Evolutionary conservation across 1,139 yeast genomes (phyloP).

Genomic region (Kodamaea fungicola): DNA sequence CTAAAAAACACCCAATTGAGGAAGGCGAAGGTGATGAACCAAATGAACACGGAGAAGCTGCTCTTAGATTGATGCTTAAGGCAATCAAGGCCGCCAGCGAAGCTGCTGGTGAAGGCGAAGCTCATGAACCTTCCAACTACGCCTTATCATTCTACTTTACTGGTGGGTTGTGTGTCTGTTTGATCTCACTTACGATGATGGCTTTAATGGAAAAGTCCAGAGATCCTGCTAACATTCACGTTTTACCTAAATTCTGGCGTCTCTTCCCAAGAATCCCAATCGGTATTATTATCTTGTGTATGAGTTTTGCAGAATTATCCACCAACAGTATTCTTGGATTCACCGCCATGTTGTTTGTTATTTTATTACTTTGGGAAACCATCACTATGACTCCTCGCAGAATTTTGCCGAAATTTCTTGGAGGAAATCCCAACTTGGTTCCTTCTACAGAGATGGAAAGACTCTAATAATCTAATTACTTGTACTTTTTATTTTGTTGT

Average conservation of each 20-base stretch:
- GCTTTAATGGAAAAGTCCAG: conserved; percentile 38
- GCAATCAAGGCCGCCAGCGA: conserved; percentile 8
- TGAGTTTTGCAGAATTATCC: conserved; percentile 44
- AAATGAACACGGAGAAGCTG: neutral
- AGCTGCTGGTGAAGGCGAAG: conserved; percentile 20
- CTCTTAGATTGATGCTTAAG: neutral
- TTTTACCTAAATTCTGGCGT: conserved; percentile 35
- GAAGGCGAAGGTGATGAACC: conserved; percentile 3
- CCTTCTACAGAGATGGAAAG: conserved; percentile 1
- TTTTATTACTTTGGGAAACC: conserved; percentile 35
- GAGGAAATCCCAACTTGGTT: neutral
- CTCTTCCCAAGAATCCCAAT: conserved; percentile 38
- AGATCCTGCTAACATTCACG: conserved; percentile 30
- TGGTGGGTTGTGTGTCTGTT: conserved; percentile 46
- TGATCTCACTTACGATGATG: conserved; percentile 30
- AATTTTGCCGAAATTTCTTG: conserved; percentile 1
- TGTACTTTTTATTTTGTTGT: no score
- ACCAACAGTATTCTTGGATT: conserved; percentile 46
- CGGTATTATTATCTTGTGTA: conserved; percentile 36
- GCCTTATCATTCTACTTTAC: conserved; percentile 47
- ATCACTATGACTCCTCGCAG: conserved; percentile 25
- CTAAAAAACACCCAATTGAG: conserved; percentile 5
- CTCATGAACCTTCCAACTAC: conserved; percentile 21
- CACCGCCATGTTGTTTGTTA: conserved; percentile 28
- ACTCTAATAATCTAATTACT: neutral